Percentiles rank a stretch among this genome's conserved stretches.
Conservation (phyloP, 2,329 filamentous ascomycete genomes). For the Colletotrichum sp. region DNA sequence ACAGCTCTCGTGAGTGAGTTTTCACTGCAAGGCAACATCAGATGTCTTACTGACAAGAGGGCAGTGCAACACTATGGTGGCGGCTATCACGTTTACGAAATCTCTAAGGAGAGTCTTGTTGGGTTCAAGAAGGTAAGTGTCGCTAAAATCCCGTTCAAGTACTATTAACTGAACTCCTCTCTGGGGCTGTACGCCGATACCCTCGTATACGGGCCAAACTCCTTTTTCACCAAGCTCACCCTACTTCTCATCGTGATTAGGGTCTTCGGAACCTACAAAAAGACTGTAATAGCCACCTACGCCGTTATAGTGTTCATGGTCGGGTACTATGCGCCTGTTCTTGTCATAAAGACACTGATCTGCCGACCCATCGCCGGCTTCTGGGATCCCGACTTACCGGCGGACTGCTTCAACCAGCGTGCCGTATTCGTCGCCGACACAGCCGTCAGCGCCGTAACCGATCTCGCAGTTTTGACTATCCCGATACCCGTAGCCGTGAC, state of each 20-base stretch:
- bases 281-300: slow-evolving; percentile 41
- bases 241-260: slow-evolving; percentile 47
- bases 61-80: slow-evolving; percentile 35
- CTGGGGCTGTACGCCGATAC: slow-evolving; percentile 40
- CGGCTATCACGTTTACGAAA: slow-evolving; percentile 38
- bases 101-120: slow-evolving; percentile 30
- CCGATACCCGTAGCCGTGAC: slow-evolving; percentile 36
- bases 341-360: slow-evolving; percentile 42
- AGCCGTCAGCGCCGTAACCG: slow-evolving; percentile 34
- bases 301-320: slow-evolving; percentile 40
- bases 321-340: slow-evolving; percentile 32
- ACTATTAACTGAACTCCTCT: not conserved
- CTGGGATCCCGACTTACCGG: slow-evolving; percentile 34
- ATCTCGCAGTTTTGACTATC: slow-evolving; percentile 32
- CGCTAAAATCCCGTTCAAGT: not conserved
- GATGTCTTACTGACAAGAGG: not conserved
- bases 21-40: not conserved
- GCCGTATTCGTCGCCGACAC: slow-evolving; percentile 35
- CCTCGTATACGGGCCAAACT: slow-evolving; percentile 49
- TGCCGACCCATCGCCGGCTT: slow-evolving; percentile 46
- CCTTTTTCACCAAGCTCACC: slow-evolving; percentile 42
- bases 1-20: slow-evolving; percentile 26
- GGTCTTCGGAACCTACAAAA: slow-evolving; percentile 45
- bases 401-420: slow-evolving; percentile 39
- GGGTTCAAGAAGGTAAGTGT: slow-evolving; percentile 39